Conservation (phyloP, 495 filamentous ascomycete species). For the Echria macrotheca region DNA sequence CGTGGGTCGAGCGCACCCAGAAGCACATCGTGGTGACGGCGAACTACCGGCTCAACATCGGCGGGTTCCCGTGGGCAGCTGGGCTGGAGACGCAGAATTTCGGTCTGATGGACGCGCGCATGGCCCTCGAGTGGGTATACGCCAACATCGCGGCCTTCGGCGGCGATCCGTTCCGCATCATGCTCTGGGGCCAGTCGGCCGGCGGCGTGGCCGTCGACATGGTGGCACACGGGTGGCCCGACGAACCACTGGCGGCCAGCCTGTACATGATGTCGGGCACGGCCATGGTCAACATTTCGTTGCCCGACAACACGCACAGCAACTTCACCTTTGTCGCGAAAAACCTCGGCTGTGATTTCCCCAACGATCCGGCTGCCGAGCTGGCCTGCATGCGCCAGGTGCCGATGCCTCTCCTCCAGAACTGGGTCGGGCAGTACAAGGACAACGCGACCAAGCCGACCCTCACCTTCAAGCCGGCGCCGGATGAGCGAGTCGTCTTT, state of each 20-base stretch:
- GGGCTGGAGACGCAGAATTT: constrained; percentile 18
- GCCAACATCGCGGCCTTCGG: constrained; percentile 64
- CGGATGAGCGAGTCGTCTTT: constrained; percentile 38
- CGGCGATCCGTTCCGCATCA: constrained; percentile 58
- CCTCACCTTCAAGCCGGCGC: constrained; percentile 37
- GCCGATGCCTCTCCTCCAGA: constrained; percentile 31
- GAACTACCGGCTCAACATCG: constrained; percentile 48
- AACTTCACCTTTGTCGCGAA: constrained; percentile 43
- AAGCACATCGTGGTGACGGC: constrained; percentile 51
- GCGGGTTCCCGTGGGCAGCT: constrained; percentile 21
- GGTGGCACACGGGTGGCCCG: constrained; percentile 40
- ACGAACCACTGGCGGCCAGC: constrained; percentile 40
- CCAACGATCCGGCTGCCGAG: constrained; percentile 27
- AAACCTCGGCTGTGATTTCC: constrained; percentile 34
- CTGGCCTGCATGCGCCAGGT: constrained; percentile 41
- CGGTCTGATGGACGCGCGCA: constrained; percentile 48
- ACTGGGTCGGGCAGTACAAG: constrained; percentile 36
- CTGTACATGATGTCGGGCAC: constrained; percentile 45
- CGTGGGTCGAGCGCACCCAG: constrained; percentile 39
- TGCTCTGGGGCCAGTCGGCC: constrained; percentile 47
- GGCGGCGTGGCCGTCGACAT: constrained; percentile 39
- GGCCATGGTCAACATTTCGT: constrained; percentile 29
- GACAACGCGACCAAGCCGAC: constrained; percentile 29
- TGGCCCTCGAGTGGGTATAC: constrained; percentile 63
- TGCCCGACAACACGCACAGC: constrained; percentile 28